Percentiles rank a stretch among this genome's conserved stretches.
These are phyloP conservation scores for Phytophthora rubi DNA, from an alignment of 352 stramenopile species.

Conservation along the genomic window DNA sequence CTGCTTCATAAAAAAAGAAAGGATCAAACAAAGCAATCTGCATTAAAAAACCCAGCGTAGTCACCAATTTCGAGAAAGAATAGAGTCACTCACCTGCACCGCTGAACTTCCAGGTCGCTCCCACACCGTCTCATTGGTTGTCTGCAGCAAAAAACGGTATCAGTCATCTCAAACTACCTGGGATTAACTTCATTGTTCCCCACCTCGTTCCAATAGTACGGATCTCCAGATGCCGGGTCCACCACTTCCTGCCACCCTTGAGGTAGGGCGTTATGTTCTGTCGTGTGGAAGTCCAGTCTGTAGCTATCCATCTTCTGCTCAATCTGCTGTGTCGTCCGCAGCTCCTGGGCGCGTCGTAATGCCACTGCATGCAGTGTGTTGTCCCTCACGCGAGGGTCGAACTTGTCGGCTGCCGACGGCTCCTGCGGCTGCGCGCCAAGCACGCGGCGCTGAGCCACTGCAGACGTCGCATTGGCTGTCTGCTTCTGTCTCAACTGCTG, in stretches of 20 bases:
- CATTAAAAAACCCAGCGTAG: not conserved
- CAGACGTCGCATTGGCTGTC: constrained; percentile 50
- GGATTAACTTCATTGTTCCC: not conserved
- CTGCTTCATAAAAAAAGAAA: not conserved
- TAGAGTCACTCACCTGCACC: constrained; percentile 2
- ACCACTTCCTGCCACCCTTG: constrained; percentile 61
- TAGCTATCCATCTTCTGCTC: constrained; percentile 27
- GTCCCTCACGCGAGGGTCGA: constrained; percentile 62
- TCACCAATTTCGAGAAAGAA: not conserved
- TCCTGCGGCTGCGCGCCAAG: constrained; percentile 24
- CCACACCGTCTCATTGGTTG: constrained; percentile 80
- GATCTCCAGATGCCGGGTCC: constrained; percentile 58
- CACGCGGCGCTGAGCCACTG: constrained; percentile 49
- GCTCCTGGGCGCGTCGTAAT: constrained; percentile 45
- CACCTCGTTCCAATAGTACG: constrained; percentile 88
- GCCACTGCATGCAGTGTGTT: constrained; percentile 81
- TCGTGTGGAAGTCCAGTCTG: constrained; percentile 17
- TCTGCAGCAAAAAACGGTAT: constrained; percentile 38
- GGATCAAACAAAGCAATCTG: not conserved
- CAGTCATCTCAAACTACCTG: constrained; percentile 3
- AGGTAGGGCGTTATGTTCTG: constrained; percentile 35
- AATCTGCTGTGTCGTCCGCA: constrained; percentile 42
- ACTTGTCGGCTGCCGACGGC: constrained; percentile 25
- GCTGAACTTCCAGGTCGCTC: constrained; percentile 44
- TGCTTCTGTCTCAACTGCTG: constrained; percentile 62